Conservation (phyloP, 1,284 basidiomycete species). For the Phaffia rhodozyma region DNA sequence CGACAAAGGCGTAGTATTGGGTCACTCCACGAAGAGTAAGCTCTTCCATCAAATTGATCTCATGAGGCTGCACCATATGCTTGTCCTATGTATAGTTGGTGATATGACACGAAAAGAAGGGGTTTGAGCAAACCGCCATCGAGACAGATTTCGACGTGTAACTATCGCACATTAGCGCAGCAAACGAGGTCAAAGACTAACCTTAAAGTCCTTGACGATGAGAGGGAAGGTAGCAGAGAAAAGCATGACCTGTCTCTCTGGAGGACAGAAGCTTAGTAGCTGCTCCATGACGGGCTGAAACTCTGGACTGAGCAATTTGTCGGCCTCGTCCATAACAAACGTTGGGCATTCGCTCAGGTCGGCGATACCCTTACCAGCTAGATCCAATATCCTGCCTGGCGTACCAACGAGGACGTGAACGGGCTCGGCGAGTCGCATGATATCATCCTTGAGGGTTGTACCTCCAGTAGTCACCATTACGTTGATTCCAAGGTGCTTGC, state of each 20-base stretch:
- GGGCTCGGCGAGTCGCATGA: constrained; percentile 74
- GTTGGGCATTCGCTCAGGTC: constrained; percentile 89
- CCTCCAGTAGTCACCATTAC: constrained; percentile 99
- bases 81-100: constrained; percentile 54
- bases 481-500: constrained; percentile 88
- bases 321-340: constrained; percentile 98
- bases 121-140: background rate
- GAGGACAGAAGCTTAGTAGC: constrained; percentile 70
- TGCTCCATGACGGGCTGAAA: constrained; percentile 99
- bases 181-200: constrained; percentile 30
- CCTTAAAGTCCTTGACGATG: constrained; percentile 99
- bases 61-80: constrained; percentile 91
- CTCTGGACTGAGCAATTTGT: constrained; percentile 93
- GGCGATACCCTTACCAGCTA: constrained; percentile 85
- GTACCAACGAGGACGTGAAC: constrained; percentile 97
- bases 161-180: background rate
- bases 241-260: constrained; percentile 90
- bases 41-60: constrained; percentile 99
- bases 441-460: constrained; percentile 95
- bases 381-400: constrained; percentile 88
- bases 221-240: constrained; percentile 98
- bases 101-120: constrained; percentile 8
- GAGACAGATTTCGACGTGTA: background rate
- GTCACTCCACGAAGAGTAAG: constrained; percentile 96
- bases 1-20: constrained; percentile 98